Evolutionary conservation across 2,329 filamentous ascomycete genomes (phyloP).

Genomic region (Cercospora berteroae): DNA sequence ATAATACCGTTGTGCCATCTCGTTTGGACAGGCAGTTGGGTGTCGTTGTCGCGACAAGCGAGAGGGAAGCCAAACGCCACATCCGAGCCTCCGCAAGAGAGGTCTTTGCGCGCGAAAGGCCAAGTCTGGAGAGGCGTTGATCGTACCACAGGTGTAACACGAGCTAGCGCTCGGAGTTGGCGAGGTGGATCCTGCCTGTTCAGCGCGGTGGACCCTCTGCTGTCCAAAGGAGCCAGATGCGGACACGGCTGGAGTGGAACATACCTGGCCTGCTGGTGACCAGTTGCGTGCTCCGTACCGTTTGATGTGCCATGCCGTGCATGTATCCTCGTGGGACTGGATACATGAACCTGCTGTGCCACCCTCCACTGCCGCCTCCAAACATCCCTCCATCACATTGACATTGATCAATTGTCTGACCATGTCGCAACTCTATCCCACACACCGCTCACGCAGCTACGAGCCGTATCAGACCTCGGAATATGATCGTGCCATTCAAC

Average conservation of each 20-base stretch:
- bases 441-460: neutral
- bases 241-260: neutral
- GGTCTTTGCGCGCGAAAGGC: neutral
- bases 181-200: conserved; percentile 1
- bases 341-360: conserved; percentile 10
- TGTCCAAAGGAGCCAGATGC: neutral
- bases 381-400: neutral
- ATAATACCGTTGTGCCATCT: neutral
- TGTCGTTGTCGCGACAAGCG: neutral
- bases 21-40: neutral
- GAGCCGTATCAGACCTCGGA: conserved; percentile 12
- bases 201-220: neutral
- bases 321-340: conserved; percentile 5
- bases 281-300: conserved; percentile 7
- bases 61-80: neutral
- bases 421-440: conserved; percentile 3
- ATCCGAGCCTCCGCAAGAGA: neutral
- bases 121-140: neutral
- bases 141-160: neutral
- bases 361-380: neutral
- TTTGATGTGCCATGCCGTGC: neutral
- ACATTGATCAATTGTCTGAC: neutral
- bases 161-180: neutral
- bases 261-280: conserved; percentile 4
- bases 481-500: conserved; percentile 11